Conservation (phyloP, 768 basidiomycete genomes). For the Pleurotus djamor region DNA sequence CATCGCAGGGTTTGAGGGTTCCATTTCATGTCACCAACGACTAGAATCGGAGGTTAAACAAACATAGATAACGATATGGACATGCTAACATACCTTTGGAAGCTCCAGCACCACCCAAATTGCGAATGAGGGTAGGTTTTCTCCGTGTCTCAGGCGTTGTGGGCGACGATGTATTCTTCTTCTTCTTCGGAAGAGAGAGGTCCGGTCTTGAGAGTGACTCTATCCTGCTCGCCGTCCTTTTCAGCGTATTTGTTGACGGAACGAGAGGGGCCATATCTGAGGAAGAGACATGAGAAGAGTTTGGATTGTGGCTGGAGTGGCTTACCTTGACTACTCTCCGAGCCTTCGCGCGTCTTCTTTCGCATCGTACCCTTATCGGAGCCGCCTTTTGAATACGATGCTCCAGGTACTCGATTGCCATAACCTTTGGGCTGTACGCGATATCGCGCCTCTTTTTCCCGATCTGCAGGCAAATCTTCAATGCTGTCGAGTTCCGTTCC, state of each 20-base stretch:
- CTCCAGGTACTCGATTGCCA: constrained; percentile 61
- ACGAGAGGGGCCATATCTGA: constrained; percentile 20
- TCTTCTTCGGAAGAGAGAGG: constrained; percentile 46
- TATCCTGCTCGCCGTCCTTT: constrained; percentile 52
- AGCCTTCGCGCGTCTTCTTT: constrained; percentile 52
- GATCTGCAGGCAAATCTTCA: constrained; percentile 85
- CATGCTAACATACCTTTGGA: constrained; percentile 64
- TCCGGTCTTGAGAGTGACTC: constrained; percentile 44
- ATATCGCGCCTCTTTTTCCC: constrained; percentile 76
- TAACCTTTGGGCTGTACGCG: constrained; percentile 73
- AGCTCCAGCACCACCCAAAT: constrained; percentile 63
- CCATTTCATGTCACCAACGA: constrained; percentile 97
- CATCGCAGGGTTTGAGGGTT: constrained; percentile 88
- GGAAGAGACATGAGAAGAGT: constrained; percentile 6
- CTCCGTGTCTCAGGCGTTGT: constrained; percentile 46
- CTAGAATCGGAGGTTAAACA: constrained; percentile 41
- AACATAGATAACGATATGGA: constrained; percentile 1
- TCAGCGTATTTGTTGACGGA: constrained; percentile 50
- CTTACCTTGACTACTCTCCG: constrained; percentile 41
- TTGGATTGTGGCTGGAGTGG: constrained; percentile 14
- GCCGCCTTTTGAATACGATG: constrained; percentile 42
- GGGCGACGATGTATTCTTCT: constrained; percentile 46
- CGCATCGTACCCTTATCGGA: constrained; percentile 55
- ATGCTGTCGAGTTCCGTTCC: constrained; percentile 89
- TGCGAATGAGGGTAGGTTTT: constrained; percentile 88